Conservation (phyloP, 2,329 filamentous ascomycete species). For the Hymenoscyphus linearis region DNA sequence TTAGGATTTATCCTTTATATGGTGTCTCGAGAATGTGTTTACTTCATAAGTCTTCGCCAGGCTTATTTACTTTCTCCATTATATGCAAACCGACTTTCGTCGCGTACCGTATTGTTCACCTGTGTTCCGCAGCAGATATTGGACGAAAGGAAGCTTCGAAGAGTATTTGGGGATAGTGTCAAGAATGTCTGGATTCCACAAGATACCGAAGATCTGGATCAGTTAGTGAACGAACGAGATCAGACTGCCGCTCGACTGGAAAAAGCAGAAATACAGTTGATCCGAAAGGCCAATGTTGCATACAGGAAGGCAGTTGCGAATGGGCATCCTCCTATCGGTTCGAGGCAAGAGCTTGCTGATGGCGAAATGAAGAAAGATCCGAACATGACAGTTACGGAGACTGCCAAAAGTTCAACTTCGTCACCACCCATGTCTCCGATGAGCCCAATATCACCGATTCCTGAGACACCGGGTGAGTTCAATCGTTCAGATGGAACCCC, state of each 20-base stretch:
- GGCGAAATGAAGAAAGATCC: not conserved
- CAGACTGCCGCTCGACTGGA: conserved; percentile 57
- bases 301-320: conserved; percentile 50
- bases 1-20: conserved; percentile 57
- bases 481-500: conserved; percentile 16
- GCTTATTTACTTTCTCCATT: conserved; percentile 62
- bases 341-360: conserved; percentile 8
- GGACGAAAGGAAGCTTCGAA: conserved; percentile 49
- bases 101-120: conserved; percentile 62
- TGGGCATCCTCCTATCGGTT: conserved; percentile 35
- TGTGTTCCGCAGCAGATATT: conserved; percentile 58
- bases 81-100: conserved; percentile 60
- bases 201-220: conserved; percentile 52
- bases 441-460: conserved; percentile 6
- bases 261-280: conserved; percentile 57
- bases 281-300: conserved; percentile 51
- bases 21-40: conserved; percentile 60
- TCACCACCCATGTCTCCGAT: conserved; percentile 1
- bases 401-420: conserved; percentile 5
- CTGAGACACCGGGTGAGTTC: conserved; percentile 13
- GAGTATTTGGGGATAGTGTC: conserved; percentile 56
- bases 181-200: conserved; percentile 60
- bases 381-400: conserved; percentile 8
- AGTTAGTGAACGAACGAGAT: conserved; percentile 55
- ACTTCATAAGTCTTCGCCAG: conserved; percentile 64